These are phyloP conservation scores for Glomus cerebriforme DNA, from an alignment of 192 early-diverging fungal species.

Conservation along the genomic window DNA sequence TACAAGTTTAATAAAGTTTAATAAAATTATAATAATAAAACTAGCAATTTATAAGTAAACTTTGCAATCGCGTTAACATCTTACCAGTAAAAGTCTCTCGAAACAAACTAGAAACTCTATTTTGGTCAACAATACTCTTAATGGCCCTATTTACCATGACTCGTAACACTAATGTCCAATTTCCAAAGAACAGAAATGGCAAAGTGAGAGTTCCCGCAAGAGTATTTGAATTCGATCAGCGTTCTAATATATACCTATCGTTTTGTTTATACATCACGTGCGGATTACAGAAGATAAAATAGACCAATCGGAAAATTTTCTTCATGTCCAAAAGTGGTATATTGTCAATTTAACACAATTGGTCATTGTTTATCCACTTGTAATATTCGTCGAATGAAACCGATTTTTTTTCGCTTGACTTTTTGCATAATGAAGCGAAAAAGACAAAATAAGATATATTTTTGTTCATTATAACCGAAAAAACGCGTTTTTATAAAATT, in stretches of 20 bases:
- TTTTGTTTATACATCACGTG: neutral
- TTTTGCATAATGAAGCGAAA: no score
- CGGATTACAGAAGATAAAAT: neutral
- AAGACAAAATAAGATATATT: no score
- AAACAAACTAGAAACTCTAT: slow-evolving; percentile 4
- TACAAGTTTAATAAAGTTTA: neutral
- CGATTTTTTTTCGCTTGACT: no score
- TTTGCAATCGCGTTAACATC: neutral
- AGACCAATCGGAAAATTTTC: neutral
- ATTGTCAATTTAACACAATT: neutral
- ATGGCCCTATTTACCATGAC: slow-evolving; percentile 18
- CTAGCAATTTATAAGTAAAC: no score
- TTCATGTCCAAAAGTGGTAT: neutral
- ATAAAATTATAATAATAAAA: no score
- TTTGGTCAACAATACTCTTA: slow-evolving; percentile 13
- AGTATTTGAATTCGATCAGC: neutral
- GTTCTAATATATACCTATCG: neutral
- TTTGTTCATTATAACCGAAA: no score
- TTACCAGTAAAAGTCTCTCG: slow-evolving; percentile 29
- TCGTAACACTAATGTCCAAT: neutral
- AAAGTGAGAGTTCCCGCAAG: neutral
- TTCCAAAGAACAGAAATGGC: neutral
- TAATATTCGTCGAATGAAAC: neutral
- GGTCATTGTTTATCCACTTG: neutral
- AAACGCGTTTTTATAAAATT: no score